Evolutionary conservation across 768 basidiomycete genomes (phyloP).

Genomic region (Leccinum imitatum): DNA sequence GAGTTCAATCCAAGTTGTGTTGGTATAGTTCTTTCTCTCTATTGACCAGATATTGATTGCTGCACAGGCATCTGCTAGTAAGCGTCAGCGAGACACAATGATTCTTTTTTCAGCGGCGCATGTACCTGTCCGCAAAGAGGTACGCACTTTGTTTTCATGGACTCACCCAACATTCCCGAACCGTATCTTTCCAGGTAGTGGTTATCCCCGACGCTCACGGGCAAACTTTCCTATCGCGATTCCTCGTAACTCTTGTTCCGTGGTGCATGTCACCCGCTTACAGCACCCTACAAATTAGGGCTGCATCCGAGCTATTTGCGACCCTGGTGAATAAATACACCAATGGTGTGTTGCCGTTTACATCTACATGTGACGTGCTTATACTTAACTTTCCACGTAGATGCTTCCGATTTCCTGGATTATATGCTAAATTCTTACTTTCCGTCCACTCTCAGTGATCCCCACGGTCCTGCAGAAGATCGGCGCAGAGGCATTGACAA

Average conservation of each 20-base stretch:
- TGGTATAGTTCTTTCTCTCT: constrained; percentile 9
- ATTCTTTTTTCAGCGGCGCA: constrained; percentile 66
- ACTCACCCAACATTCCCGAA: not conserved
- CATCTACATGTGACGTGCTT: not conserved
- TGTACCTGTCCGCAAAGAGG: constrained; percentile 66
- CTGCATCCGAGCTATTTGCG: constrained; percentile 57
- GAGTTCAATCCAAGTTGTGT: constrained; percentile 57
- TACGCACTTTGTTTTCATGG: constrained; percentile 27
- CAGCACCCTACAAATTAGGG: constrained; percentile 51
- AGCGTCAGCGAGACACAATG: constrained; percentile 60
- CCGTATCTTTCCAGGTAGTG: constrained; percentile 41
- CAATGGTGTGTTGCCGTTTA: constrained; percentile 48
- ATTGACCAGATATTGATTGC: not conserved
- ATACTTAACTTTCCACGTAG: constrained; percentile 31
- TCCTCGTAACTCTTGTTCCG: constrained; percentile 52
- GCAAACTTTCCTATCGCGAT: constrained; percentile 45
- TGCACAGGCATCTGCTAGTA: constrained; percentile 18
- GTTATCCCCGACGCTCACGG: constrained; percentile 34
- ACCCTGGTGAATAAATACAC: constrained; percentile 78
- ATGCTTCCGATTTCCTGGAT: constrained; percentile 45
- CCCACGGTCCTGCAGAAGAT: constrained; percentile 27
- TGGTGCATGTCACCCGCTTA: constrained; percentile 58
- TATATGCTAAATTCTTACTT: constrained; percentile 48
- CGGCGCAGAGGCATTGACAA: constrained; percentile 53
- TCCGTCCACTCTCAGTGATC: constrained; percentile 43